Percentiles rank a stretch among this genome's conserved stretches.
These are phyloP conservation scores for Hypocreales sp. DNA, from an alignment of 2,329 filamentous ascomycete species.

Conservation along the genomic window DNA sequence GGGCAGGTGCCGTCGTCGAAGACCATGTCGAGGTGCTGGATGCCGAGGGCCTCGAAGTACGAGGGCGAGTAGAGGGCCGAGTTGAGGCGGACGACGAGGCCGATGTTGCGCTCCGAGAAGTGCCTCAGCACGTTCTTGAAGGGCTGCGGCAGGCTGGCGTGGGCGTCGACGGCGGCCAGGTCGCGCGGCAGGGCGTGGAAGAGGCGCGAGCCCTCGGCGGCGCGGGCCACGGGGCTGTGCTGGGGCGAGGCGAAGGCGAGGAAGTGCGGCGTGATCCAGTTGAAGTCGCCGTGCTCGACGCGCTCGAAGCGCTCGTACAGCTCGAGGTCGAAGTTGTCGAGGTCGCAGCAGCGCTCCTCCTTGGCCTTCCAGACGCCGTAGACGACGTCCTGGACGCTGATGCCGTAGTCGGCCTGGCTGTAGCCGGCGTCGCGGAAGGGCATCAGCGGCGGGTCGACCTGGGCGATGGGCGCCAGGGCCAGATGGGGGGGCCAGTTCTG, in stretches of 20 bases:
- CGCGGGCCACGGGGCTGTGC: conserved; percentile 57
- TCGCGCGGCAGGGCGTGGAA: conserved; percentile 63
- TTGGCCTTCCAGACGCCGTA: conserved; percentile 99
- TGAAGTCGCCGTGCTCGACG: conserved; percentile 98
- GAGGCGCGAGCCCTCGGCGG: conserved; percentile 56
- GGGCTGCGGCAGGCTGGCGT: conserved; percentile 59
- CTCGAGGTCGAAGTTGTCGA: conserved; percentile 90
- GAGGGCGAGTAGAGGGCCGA: conserved; percentile 90
- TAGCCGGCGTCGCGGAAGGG: conserved; percentile 97
- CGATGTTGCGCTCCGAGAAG: conserved; percentile 77
- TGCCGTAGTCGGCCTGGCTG: conserved; percentile 91
- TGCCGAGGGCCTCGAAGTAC: conserved; percentile 92
- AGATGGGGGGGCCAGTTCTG: conserved; percentile 96
- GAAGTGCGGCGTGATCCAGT: conserved; percentile 94
- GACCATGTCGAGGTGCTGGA: conserved; percentile 97
- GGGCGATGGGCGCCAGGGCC: conserved; percentile 85
- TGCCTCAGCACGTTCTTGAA: conserved; percentile 95
- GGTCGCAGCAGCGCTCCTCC: conserved; percentile 78
- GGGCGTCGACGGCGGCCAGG: conserved; percentile 53
- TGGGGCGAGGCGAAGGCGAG: conserved; percentile 94
- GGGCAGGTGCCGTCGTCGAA: conserved; percentile 98
- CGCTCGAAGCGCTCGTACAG: conserved; percentile 94
- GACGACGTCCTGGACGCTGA: conserved; percentile 93
- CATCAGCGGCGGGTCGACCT: conserved; percentile 95
- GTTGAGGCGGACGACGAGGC: conserved; percentile 87